phyloP scores from a whole-genome alignment of 129 eudicot species.

The Flaveria ramosissima region DNA sequence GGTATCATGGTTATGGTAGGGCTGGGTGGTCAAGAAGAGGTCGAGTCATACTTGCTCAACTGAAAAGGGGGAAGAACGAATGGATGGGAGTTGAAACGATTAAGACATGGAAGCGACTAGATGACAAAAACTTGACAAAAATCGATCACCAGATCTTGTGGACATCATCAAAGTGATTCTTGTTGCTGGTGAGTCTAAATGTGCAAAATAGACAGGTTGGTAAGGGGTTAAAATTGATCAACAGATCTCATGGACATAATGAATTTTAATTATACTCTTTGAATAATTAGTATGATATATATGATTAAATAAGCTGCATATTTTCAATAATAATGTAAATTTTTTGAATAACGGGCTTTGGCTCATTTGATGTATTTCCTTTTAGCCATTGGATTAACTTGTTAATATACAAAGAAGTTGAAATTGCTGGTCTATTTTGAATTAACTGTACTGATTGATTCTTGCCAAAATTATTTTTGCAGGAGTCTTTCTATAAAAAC shows the following conservation, averaged over 20 bases:
- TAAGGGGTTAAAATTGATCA: not conserved
- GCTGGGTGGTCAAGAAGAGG: slow-evolving; percentile 79
- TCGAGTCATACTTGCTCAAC: slow-evolving; percentile 64
- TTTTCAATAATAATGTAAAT: not conserved
- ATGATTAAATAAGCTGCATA: not conserved
- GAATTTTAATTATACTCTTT: not conserved
- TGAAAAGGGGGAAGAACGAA: slow-evolving; percentile 57
- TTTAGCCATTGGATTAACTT: not conserved
- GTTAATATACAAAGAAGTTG: not conserved
- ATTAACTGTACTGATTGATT: not conserved
- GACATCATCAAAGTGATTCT: slow-evolving; percentile 43
- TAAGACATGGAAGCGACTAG: slow-evolving; percentile 87
- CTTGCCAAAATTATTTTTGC: not conserved
- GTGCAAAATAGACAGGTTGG: not conserved
- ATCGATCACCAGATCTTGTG: slow-evolving; percentile 82
- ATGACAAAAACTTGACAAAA: slow-evolving; percentile 64
- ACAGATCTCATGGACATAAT: not conserved
- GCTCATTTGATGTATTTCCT: not conserved
- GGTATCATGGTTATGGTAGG: slow-evolving; percentile 90
- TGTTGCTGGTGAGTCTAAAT: slow-evolving; percentile 32
- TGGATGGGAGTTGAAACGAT: slow-evolving; percentile 81
- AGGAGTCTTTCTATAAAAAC: slow-evolving; percentile 11
- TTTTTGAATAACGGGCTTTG: not conserved
- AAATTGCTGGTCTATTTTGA: not conserved
- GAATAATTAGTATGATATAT: not conserved